Percentiles rank a stretch among this genome's conserved stretches.
Conservation (phyloP, 257 asterid genomes). For the Schizonepeta tenuifolia region DNA sequence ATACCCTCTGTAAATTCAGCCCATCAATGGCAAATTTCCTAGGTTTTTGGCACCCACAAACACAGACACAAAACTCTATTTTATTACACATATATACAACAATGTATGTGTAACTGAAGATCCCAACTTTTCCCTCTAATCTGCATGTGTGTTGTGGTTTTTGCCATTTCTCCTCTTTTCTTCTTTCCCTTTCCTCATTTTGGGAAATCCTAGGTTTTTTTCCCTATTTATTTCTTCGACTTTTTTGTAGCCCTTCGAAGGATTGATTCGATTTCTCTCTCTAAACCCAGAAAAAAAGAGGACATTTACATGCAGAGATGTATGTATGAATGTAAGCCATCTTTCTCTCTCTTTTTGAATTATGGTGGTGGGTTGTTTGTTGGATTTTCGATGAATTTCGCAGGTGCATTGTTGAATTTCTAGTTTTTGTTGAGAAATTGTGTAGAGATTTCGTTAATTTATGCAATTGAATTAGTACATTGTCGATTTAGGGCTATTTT, state of each 20-base stretch:
- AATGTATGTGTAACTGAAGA: constrained; percentile 41
- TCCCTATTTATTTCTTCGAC: constrained; percentile 20
- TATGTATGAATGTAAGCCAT: constrained; percentile 24
- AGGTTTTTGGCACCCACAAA: constrained; percentile 29
- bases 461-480: constrained; percentile 30
- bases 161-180: neutral
- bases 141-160: constrained; percentile 40
- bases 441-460: constrained; percentile 38
- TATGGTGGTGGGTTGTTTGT: constrained; percentile 34
- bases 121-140: constrained; percentile 43
- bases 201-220: constrained; percentile 42
- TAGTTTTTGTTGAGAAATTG: constrained; percentile 33
- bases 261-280: constrained; percentile 31
- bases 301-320: constrained; percentile 29
- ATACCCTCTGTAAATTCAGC: constrained; percentile 28
- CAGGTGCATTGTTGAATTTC: constrained; percentile 39
- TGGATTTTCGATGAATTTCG: constrained; percentile 12
- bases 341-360: constrained; percentile 15
- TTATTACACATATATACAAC: constrained; percentile 3
- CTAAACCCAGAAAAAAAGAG: constrained; percentile 5
- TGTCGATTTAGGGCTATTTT: constrained; percentile 23
- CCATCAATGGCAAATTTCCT: constrained; percentile 49
- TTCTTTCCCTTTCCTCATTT: constrained; percentile 2
- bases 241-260: constrained; percentile 20
- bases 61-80: constrained; percentile 8